These are phyloP conservation scores for Mortierella sp. DNA, from an alignment of 371 early-diverging fungal genomes.

Conservation along the genomic window DNA sequence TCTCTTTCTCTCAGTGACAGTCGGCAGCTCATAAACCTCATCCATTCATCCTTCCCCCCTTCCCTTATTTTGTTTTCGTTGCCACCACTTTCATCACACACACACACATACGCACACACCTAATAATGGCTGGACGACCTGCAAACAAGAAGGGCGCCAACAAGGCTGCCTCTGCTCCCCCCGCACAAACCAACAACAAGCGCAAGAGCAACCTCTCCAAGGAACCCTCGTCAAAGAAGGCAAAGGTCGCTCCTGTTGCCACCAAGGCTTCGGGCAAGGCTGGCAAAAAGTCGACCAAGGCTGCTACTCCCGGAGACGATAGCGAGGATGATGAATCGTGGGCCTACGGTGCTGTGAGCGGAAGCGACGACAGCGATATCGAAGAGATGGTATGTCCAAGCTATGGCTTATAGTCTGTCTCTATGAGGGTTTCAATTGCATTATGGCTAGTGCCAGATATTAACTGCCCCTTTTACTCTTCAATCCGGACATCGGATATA, in stretches of 20 bases:
- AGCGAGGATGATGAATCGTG: constrained; percentile 56
- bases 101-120: constrained; percentile 7
- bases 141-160: constrained; percentile 29
- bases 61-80: no score
- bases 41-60: background rate
- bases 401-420: background rate
- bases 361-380: constrained; percentile 43
- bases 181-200: constrained; percentile 42
- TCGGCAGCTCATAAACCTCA: background rate
- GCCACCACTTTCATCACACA: background rate
- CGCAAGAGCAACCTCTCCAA: constrained; percentile 30
- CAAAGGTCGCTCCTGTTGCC: constrained; percentile 25
- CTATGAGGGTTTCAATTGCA: background rate
- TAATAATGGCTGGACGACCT: constrained; percentile 46
- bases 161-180: constrained; percentile 23
- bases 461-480: background rate
- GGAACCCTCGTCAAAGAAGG: constrained; percentile 27
- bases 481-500: constrained; percentile 1
- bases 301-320: constrained; percentile 17
- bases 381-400: constrained; percentile 41
- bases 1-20: background rate
- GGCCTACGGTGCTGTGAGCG: constrained; percentile 55
- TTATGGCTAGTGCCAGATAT: background rate
- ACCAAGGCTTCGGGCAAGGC: constrained; percentile 22
- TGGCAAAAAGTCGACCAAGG: constrained; percentile 19